These are phyloP conservation scores for Penicillium mononematosum DNA, from an alignment of 495 filamentous ascomycete genomes.

Conservation along the genomic window DNA sequence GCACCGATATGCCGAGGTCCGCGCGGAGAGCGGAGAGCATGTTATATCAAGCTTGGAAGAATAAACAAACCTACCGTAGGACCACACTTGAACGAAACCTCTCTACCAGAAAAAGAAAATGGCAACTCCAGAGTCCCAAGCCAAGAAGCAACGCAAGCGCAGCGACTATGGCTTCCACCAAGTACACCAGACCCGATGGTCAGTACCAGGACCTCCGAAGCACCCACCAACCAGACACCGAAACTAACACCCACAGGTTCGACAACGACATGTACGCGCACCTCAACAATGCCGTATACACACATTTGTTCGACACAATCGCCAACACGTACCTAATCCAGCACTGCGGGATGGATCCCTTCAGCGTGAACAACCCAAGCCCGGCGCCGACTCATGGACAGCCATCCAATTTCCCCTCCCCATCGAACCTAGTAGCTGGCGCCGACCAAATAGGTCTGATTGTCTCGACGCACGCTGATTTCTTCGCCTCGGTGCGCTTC, in stretches of 20 bases:
- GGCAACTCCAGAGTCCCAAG: slow-evolving; percentile 36
- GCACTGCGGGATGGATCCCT: slow-evolving; percentile 72
- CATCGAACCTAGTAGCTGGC: slow-evolving; percentile 14
- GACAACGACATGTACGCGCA: slow-evolving; percentile 98
- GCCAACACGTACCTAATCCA: slow-evolving; percentile 87
- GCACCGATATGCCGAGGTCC: slow-evolving; percentile 25
- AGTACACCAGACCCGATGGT: slow-evolving; percentile 90
- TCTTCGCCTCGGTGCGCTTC: slow-evolving; percentile 79
- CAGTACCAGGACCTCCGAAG: slow-evolving; percentile 15
- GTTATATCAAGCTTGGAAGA: background rate
- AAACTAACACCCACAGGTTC: slow-evolving; percentile 50
- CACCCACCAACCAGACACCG: background rate
- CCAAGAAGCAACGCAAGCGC: slow-evolving; percentile 62
- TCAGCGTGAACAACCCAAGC: slow-evolving; percentile 41
- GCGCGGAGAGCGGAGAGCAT: slow-evolving; percentile 10
- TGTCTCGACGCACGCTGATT: slow-evolving; percentile 79
- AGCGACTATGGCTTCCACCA: slow-evolving; percentile 76
- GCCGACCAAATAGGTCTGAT: slow-evolving; percentile 53
- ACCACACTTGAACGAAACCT: background rate
- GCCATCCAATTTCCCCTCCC: slow-evolving; percentile 2
- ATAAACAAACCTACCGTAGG: background rate
- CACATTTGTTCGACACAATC: slow-evolving; percentile 79
- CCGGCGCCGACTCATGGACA: slow-evolving; percentile 10
- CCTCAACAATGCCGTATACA: slow-evolving; percentile 82
- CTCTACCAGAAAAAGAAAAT: slow-evolving; percentile 15